Evolutionary conservation across 495 filamentous ascomycete genomes (phyloP).

Genomic region (Penicillium robsamsonii): DNA sequence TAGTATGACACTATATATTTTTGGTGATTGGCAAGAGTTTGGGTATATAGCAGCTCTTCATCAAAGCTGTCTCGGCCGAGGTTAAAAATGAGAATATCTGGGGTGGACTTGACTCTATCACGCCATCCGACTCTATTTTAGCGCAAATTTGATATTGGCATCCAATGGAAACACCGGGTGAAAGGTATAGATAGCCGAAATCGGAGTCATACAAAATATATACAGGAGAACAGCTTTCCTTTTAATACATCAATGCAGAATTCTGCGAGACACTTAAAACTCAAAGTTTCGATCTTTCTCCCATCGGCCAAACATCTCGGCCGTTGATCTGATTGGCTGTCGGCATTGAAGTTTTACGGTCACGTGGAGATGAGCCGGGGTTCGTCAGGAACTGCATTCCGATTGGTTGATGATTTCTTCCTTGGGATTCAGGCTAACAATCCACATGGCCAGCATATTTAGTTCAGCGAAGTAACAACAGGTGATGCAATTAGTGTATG

Average conservation of each 20-base stretch:
- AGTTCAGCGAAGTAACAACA: neutral
- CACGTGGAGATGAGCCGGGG: neutral
- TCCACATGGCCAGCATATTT: neutral
- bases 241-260: neutral
- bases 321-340: constrained; percentile 7
- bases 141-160: constrained; percentile 12
- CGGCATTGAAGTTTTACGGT: neutral
- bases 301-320: neutral
- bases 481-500: neutral
- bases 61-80: constrained; percentile 23
- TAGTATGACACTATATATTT: neutral
- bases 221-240: neutral
- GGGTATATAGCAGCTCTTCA: neutral
- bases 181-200: neutral
- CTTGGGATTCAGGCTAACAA: neutral
- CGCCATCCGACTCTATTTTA: constrained; percentile 23
- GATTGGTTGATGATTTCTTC: neutral
- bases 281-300: neutral
- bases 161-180: neutral
- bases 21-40: neutral
- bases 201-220: neutral
- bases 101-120: constrained; percentile 20
- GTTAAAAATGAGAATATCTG: constrained; percentile 8
- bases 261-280: neutral
- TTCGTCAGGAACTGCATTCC: constrained; percentile 10